Percentiles rank a stretch among this genome's conserved stretches.
Evolutionary conservation across 169 alveolate species (phyloP).

Genomic region (Plasmodium vinckei): DNA sequence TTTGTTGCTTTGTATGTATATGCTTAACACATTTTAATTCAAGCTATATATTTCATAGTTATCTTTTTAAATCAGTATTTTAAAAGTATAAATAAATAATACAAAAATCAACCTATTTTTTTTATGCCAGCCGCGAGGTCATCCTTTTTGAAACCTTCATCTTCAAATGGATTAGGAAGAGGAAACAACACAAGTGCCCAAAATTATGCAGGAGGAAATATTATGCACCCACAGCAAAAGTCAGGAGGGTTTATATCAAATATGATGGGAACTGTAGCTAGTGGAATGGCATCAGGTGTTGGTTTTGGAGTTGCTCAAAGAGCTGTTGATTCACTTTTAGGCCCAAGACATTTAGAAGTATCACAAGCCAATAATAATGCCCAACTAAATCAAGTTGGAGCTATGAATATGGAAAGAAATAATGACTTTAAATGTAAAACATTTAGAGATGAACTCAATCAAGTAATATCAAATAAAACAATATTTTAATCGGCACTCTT

Average conservation of each 20-base stretch:
- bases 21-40: no score
- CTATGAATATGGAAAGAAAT: conserved; percentile 47
- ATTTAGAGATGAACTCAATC: conserved; percentile 57
- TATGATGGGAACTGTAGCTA: conserved; percentile 77
- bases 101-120: neutral
- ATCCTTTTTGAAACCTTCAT: conserved; percentile 18
- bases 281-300: conserved; percentile 79
- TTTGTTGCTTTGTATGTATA: neutral
- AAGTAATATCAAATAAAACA: conserved; percentile 9
- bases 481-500: neutral
- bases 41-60: no score
- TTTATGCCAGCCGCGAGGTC: conserved; percentile 53
- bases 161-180: conserved; percentile 44
- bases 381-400: conserved; percentile 46
- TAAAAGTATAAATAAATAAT: neutral
- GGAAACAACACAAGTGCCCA: conserved; percentile 54
- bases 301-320: conserved; percentile 79
- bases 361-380: conserved; percentile 51
- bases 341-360: conserved; percentile 77
- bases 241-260: conserved; percentile 72
- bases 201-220: conserved; percentile 51
- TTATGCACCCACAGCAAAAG: conserved; percentile 39
- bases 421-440: conserved; percentile 43
- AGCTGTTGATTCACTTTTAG: conserved; percentile 73
- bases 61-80: neutral